Percentiles rank a stretch among this genome's conserved stretches.
phyloP scores from a whole-genome alignment of 805 yeast species.

The Cyberlindnera samutprakarnensis region DNA sequence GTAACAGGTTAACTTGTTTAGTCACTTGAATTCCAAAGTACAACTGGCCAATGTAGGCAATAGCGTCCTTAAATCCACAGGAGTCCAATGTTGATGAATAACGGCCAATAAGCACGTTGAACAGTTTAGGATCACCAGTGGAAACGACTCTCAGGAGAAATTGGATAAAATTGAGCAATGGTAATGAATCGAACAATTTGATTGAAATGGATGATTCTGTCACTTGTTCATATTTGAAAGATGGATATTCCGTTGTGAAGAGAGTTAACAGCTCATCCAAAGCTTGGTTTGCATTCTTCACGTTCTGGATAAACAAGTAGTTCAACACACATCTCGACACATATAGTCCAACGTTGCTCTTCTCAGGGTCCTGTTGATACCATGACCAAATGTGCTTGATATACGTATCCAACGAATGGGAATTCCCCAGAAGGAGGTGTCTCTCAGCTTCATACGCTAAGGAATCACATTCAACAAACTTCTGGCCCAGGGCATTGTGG shows the following conservation, averaged over 20 bases:
- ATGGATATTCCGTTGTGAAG: conserved; percentile 10
- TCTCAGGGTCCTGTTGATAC: conserved; percentile 27
- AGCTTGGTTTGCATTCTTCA: conserved; percentile 47
- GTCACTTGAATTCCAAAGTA: conserved; percentile 53
- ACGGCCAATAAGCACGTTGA: conserved; percentile 41
- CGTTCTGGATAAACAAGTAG: conserved; percentile 60
- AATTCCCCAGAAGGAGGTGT: conserved; percentile 61
- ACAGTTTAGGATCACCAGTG: conserved; percentile 45
- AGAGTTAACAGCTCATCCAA: conserved; percentile 24
- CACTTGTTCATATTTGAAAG: conserved; percentile 17
- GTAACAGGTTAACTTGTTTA: conserved; percentile 49
- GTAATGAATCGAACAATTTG: conserved; percentile 31
- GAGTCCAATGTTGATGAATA: conserved; percentile 33
- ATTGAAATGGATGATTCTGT: conserved; percentile 27
- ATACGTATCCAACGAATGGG: conserved; percentile 35
- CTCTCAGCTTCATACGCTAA: conserved; percentile 62
- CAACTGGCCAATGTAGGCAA: conserved; percentile 50
- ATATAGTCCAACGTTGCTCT: conserved; percentile 25
- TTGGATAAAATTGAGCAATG: conserved; percentile 62
- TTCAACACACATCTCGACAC: conserved; percentile 62
- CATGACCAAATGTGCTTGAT: conserved; percentile 37
- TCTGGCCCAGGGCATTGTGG: conserved; percentile 66
- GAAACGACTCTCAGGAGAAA: conserved; percentile 54
- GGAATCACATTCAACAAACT: conserved; percentile 42
- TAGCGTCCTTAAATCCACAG: conserved; percentile 34